Conservation (phyloP, 164 flowering plant genomes). For the Cinnamomum chago region DNA sequence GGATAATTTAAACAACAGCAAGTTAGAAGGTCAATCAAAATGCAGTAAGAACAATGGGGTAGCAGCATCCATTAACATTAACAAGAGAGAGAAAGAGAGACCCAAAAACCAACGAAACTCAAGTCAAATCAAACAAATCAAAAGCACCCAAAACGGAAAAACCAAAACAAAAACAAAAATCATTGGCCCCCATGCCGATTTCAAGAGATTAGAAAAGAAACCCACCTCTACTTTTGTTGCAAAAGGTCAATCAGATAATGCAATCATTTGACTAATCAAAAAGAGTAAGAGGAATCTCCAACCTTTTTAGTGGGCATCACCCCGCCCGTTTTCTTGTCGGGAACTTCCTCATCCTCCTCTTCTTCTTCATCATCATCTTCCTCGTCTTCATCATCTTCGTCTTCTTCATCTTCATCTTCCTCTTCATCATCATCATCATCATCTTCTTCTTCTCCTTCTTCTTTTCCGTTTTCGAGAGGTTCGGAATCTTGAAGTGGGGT, state of each 20-base stretch:
- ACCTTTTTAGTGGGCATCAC: slow-evolving; percentile 70
- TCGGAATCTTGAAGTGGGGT: slow-evolving; percentile 23
- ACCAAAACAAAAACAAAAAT: too few species aligned
- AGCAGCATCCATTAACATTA: too few species aligned
- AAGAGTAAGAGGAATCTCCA: not conserved
- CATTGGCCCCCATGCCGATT: too few species aligned
- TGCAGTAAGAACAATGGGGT: too few species aligned
- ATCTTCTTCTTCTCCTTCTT: slow-evolving; percentile 18
- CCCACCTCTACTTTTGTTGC: not conserved
- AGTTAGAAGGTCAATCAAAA: too few species aligned
- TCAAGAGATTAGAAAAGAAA: not conserved
- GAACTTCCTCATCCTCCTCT: slow-evolving; percentile 1
- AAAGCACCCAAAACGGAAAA: too few species aligned
- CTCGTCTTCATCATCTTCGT: slow-evolving; percentile 19
- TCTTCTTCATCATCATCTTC: slow-evolving; percentile 11
- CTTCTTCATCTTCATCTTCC: slow-evolving; percentile 10
- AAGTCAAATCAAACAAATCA: too few species aligned
- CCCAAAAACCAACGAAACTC: too few species aligned
- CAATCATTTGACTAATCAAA: not conserved
- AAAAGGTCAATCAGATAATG: too few species aligned
- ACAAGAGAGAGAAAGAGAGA: too few species aligned
- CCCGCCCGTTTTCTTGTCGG: slow-evolving; percentile 15
- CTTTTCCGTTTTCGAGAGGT: slow-evolving; percentile 19
- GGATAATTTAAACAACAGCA: too few species aligned
- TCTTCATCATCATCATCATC: slow-evolving; percentile 15